These are phyloP conservation scores for Fusarium tricinctum DNA, from an alignment of 2,329 filamentous ascomycete genomes.

Conservation along the genomic window DNA sequence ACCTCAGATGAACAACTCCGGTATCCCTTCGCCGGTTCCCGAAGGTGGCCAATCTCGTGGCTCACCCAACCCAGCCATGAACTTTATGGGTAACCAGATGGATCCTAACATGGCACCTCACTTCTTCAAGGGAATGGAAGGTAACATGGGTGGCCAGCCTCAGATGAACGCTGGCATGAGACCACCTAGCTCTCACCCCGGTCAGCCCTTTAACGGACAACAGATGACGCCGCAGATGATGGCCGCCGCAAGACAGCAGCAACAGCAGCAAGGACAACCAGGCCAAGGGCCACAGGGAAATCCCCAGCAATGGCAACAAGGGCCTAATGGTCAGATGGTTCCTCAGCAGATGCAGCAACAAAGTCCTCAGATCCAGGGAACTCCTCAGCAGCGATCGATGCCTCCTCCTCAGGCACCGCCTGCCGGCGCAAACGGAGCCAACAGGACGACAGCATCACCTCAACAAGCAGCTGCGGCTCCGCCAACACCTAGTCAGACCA, in stretches of 20 bases:
- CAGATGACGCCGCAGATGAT: constrained; percentile 75
- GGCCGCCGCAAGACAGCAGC: constrained; percentile 57
- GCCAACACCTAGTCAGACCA: constrained; percentile 80
- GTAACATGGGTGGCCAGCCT: constrained; percentile 56
- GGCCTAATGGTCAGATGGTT: constrained; percentile 59
- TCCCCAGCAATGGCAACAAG: constrained; percentile 59
- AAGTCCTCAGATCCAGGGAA: constrained; percentile 69
- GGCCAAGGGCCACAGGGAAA: constrained; percentile 51
- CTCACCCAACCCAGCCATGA: constrained; percentile 74
- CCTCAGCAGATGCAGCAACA: constrained; percentile 59
- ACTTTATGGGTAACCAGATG: constrained; percentile 74
- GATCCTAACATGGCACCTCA: constrained; percentile 72
- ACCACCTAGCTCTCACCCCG: constrained; percentile 77
- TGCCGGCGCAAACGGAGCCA: constrained; percentile 62
- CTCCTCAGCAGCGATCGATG: constrained; percentile 80
- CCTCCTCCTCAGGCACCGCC: constrained; percentile 74
- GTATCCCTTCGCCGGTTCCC: constrained; percentile 78
- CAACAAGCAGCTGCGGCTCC: constrained; percentile 76
- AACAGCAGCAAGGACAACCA: constrained; percentile 56
- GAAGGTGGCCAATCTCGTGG: constrained; percentile 76
- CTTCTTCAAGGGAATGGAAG: constrained; percentile 71
- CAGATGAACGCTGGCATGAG: constrained; percentile 75
- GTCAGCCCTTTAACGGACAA: constrained; percentile 67
- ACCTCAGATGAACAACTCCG: constrained; percentile 77
- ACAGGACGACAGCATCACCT: constrained; percentile 71